These are phyloP conservation scores for Ascochyta fabae DNA, from an alignment of 2,329 filamentous ascomycete genomes.

Conservation along the genomic window DNA sequence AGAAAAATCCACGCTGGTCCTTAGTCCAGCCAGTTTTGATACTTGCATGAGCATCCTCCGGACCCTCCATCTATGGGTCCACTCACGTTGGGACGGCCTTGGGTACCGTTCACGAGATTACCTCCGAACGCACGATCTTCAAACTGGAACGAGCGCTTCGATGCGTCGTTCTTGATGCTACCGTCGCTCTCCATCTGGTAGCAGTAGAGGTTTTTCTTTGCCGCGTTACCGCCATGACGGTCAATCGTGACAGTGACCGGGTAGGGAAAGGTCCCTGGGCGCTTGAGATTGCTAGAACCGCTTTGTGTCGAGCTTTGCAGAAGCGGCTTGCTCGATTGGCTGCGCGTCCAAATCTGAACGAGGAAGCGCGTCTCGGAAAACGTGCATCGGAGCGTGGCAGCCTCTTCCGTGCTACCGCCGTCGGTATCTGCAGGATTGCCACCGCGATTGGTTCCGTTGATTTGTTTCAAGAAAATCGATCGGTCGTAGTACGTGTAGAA, in stretches of 20 bases:
- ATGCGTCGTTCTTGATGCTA: slow-evolving; percentile 46
- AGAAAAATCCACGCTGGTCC: slow-evolving; percentile 8
- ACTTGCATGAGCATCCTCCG: slow-evolving; percentile 66
- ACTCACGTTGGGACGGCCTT: slow-evolving; percentile 49
- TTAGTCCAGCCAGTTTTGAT: slow-evolving; percentile 59
- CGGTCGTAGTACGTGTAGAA: slow-evolving; percentile 94
- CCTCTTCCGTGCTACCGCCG: slow-evolving; percentile 56
- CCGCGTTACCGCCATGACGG: slow-evolving; percentile 62
- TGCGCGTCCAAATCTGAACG: slow-evolving; percentile 67
- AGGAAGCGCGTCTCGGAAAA: slow-evolving; percentile 67
- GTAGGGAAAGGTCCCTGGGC: slow-evolving; percentile 66
- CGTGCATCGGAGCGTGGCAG: slow-evolving; percentile 60
- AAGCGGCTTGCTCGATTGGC: slow-evolving; percentile 48
- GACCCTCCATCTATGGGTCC: slow-evolving; percentile 64
- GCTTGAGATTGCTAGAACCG: slow-evolving; percentile 53
- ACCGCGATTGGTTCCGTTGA: slow-evolving; percentile 54
- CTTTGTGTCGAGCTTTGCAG: slow-evolving; percentile 39
- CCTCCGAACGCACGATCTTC: slow-evolving; percentile 62
- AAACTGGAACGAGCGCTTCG: slow-evolving; percentile 56
- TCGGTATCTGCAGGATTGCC: slow-evolving; percentile 54
- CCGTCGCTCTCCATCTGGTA: slow-evolving; percentile 61
- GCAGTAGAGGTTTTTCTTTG: slow-evolving; percentile 66
- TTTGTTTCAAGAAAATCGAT: slow-evolving; percentile 78
- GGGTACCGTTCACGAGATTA: slow-evolving; percentile 58
- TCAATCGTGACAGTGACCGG: slow-evolving; percentile 66